Percentiles rank a stretch among this genome's conserved stretches.
phyloP scores from a whole-genome alignment of 2,329 filamentous ascomycete genomes.

The Grosmannia huntii region DNA sequence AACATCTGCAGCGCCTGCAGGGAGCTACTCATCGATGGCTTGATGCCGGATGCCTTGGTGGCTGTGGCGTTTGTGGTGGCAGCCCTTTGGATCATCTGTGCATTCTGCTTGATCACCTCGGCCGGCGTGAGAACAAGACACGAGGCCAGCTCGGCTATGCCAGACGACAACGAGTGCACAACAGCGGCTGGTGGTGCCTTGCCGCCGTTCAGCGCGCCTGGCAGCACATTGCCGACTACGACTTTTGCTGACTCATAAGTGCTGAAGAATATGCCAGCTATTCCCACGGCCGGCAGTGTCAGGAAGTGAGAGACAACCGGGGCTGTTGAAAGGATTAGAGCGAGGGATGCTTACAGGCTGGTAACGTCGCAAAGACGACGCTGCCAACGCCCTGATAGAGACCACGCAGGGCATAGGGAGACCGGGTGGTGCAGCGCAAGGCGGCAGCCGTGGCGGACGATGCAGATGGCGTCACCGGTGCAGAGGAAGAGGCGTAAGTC shows the following conservation, averaged over 20 bases:
- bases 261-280: conserved; percentile 78
- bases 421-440: conserved; percentile 11
- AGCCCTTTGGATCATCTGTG: conserved; percentile 56
- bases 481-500: conserved; percentile 38
- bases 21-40: conserved; percentile 26
- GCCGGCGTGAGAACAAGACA: conserved; percentile 80
- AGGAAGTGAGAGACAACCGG: neutral
- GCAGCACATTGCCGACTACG: conserved; percentile 38
- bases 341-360: conserved; percentile 48
- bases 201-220: conserved; percentile 15
- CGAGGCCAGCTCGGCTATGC: conserved; percentile 67
- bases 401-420: conserved; percentile 46
- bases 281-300: neutral
- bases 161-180: conserved; percentile 62
- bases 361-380: conserved; percentile 74
- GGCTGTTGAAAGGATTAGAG: neutral
- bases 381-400: conserved; percentile 82
- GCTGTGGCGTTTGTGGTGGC: neutral
- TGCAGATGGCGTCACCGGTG: neutral
- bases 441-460: neutral
- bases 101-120: conserved; percentile 88
- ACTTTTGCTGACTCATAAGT: conserved; percentile 72
- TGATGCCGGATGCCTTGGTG: neutral
- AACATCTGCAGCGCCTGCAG: conserved; percentile 35
- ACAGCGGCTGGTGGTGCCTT: conserved; percentile 46